phyloP scores from a whole-genome alignment of 202 grass and related monocot genomes.

The Elaeis oleifera region DNA sequence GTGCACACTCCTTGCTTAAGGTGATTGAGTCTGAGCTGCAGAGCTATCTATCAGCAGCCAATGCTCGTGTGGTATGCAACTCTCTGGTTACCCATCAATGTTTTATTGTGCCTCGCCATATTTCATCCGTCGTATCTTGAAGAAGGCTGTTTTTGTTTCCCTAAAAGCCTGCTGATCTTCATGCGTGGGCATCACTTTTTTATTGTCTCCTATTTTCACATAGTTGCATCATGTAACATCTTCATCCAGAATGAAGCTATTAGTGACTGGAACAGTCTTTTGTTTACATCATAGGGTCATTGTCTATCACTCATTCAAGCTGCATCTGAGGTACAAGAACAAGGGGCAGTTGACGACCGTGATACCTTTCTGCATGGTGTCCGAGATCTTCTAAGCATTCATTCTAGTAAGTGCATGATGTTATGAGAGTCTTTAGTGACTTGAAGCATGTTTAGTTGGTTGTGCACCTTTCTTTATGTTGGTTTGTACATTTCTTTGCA shows the following conservation, averaged over 20 bases:
- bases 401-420: slow-evolving; percentile 42
- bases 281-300: slow-evolving; percentile 31
- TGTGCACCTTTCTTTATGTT: slow-evolving; percentile 4
- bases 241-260: no score
- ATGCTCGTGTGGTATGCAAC: slow-evolving; percentile 50
- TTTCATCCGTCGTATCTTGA: no score
- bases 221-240: no score
- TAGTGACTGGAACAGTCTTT: background rate
- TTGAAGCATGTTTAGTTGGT: background rate
- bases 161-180: no score
- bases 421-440: background rate
- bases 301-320: slow-evolving; percentile 65
- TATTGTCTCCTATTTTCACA: no score
- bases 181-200: no score
- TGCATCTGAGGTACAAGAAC: slow-evolving; percentile 54
- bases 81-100: background rate
- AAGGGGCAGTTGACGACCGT: slow-evolving; percentile 77
- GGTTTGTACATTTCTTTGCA: slow-evolving; percentile 16
- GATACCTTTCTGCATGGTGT: slow-evolving; percentile 77
- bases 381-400: slow-evolving; percentile 68
- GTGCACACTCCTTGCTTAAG: slow-evolving; percentile 68
- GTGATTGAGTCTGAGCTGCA: slow-evolving; percentile 65
- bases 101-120: no score
- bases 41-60: slow-evolving; percentile 52
- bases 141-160: no score